phyloP scores from a whole-genome alignment of 2,329 filamentous ascomycete genomes.

The Xylariaceae sp. region DNA sequence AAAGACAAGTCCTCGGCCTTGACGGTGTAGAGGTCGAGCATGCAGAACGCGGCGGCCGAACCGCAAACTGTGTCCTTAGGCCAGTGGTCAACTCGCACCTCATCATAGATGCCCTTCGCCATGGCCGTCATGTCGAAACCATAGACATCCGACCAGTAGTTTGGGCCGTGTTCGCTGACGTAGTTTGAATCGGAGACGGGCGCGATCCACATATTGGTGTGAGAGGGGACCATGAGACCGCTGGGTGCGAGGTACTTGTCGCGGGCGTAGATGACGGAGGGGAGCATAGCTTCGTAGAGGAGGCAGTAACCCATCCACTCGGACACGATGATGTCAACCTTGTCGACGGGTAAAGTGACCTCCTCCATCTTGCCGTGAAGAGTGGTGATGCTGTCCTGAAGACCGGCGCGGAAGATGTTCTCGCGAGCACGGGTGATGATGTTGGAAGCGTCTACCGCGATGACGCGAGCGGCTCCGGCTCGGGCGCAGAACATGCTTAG shows the following conservation, averaged over 20 bases:
- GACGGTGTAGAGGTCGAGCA: constrained; percentile 72
- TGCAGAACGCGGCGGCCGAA: constrained; percentile 61
- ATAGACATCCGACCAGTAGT: constrained; percentile 90
- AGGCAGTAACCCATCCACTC: constrained; percentile 98
- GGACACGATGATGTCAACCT: constrained; percentile 92
- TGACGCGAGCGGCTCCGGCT: constrained; percentile 79
- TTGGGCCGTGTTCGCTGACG: constrained; percentile 70
- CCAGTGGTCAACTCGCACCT: constrained; percentile 74
- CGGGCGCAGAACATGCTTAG: constrained; percentile 92
- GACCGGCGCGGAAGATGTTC: constrained; percentile 77
- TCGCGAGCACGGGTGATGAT: constrained; percentile 85
- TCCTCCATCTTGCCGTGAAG: constrained; percentile 86
- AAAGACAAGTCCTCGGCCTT: constrained; percentile 72
- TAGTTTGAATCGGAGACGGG: constrained; percentile 76
- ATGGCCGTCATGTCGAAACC: constrained; percentile 91
- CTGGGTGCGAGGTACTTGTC: constrained; percentile 79
- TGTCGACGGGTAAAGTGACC: constrained; percentile 67
- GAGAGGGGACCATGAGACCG: constrained; percentile 82
- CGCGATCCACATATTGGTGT: constrained; percentile 77
- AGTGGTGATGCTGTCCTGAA: constrained; percentile 71
- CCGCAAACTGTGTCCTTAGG: constrained; percentile 58
- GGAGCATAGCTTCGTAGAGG: constrained; percentile 93
- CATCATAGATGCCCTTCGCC: constrained; percentile 76
- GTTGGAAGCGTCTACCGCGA: constrained; percentile 87
- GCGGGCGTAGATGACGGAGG: constrained; percentile 82